These are phyloP conservation scores for Dalechampia spathulata DNA, from an alignment of 441 rosid species.

Conservation along the genomic window DNA sequence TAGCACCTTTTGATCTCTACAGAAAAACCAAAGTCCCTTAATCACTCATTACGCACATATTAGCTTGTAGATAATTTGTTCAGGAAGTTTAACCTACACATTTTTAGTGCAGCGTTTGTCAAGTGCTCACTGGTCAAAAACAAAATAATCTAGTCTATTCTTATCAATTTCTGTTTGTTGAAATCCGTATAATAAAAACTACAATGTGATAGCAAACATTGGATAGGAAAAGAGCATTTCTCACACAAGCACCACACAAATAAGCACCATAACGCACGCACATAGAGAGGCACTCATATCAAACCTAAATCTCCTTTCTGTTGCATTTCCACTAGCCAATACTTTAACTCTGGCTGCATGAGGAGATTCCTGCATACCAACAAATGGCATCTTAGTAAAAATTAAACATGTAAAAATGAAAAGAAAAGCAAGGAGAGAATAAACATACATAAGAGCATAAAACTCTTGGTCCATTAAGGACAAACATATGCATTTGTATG, in stretches of 20 bases:
- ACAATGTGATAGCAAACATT: not conserved
- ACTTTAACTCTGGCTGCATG: slow-evolving; percentile 98
- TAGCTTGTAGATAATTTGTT: not conserved
- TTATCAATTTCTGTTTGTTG: too few species aligned
- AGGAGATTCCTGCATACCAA: slow-evolving; percentile 81
- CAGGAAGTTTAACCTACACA: not conserved
- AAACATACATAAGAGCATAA: too few species aligned
- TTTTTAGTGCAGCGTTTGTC: not conserved
- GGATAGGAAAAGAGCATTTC: not conserved
- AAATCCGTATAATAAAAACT: not conserved
- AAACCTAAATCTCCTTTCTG: slow-evolving; percentile 98
- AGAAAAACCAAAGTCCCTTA: too few species aligned
- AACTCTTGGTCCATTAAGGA: too few species aligned
- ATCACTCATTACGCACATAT: too few species aligned
- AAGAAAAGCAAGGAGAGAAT: too few species aligned
- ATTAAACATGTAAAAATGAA: too few species aligned
- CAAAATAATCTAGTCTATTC: too few species aligned
- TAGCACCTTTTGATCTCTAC: too few species aligned
- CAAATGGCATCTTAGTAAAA: too few species aligned
- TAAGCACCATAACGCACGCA: not conserved
- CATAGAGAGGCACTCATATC: slow-evolving; percentile 5
- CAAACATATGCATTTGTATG: too few species aligned
- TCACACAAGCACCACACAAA: not conserved
- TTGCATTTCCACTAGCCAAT: slow-evolving; percentile 91
- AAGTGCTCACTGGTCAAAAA: not conserved